A percentile compares a stretch with the other conserved stretches of the same genome.
Evolutionary conservation across 352 stramenopile genomes (phyloP).

Genomic region (Thalassiosira delicatula): DNA sequence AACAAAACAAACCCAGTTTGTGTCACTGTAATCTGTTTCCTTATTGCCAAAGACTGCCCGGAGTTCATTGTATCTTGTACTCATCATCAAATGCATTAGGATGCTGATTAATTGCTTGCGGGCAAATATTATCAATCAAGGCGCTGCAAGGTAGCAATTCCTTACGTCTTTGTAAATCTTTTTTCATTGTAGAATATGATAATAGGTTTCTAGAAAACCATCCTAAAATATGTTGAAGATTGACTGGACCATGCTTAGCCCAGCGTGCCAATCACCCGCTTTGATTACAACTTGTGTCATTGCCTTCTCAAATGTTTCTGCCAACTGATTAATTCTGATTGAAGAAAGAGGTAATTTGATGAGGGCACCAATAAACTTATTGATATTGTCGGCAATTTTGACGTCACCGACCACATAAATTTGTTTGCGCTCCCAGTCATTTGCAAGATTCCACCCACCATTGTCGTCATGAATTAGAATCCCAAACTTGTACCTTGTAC

Average conservation of each 20-base stretch:
- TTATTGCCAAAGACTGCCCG: neutral
- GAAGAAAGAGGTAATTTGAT: neutral
- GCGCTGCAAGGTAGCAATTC: neutral
- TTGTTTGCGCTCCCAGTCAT: neutral
- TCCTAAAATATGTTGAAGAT: slow-evolving; percentile 27
- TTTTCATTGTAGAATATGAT: neutral
- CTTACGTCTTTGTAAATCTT: neutral
- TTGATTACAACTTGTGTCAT: neutral
- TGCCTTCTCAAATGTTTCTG: slow-evolving; percentile 2
- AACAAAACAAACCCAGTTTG: neutral
- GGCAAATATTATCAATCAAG: neutral
- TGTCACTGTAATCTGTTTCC: neutral
- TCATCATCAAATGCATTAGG: neutral
- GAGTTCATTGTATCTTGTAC: neutral
- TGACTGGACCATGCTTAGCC: slow-evolving; percentile 9
- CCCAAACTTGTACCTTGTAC: neutral
- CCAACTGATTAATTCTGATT: neutral
- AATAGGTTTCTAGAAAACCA: neutral
- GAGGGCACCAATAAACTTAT: neutral
- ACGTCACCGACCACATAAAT: neutral
- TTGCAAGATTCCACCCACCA: neutral
- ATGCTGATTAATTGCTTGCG: neutral
- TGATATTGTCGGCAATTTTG: neutral
- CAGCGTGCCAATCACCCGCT: slow-evolving; percentile 29
- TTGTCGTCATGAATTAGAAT: neutral